Base-by-base conservation (phyloP, 192 early-diverging fungal species). In the Phlyctochytrium planicorne region DNA sequence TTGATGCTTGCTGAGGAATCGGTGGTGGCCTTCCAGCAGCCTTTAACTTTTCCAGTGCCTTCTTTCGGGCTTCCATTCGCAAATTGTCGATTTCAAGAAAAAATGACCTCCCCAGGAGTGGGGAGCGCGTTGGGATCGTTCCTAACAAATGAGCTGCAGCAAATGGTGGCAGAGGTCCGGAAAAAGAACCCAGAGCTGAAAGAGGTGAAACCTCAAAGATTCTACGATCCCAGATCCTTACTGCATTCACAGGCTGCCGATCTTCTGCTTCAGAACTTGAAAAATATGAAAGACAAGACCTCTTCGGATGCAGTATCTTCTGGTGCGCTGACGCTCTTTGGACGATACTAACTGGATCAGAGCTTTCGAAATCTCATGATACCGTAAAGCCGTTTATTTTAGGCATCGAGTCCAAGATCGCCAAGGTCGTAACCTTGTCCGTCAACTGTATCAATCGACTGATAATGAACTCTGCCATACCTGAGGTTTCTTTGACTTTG, bases 161-260 rank as follows among this genome's bases (percentile, higher is more conserved):
- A 76, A n/a, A 83, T 98, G 37, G 92, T 93, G 33, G 90, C 81
- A 55, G 95, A 98, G 67, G 89, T 93, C 2, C 77, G 89, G 50
- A 84, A 90, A 66, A 95, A 94, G 69, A 79, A 94, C 76, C 93
- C 93, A n/a, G 94, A 95, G 59, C 90, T 98, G 17, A 96, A 96
- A 81, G 95, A 98, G 74, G 91, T 93, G 52, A 2, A 65, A n/a
- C n/a, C n/a, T n/a, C n/a, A n/a, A n/a, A n/a, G n/a, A n/a, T n/a
- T n/a, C n/a, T n/a, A 20, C 59, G 77, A 12, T 62, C 66, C 16
- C 65, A 78, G 64, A 65, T 80, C 68, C 40, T 66, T 24, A 65
- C 56, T 47, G 52, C n/a, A 23, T 27, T 25, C 50, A n/a, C 61
- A 89, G 88, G 88, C 89, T 20, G 78, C 80, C 0, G 91, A 91